Evolutionary conservation across 225 moss, liverwort and hornwort genomes (phyloP), one percentile per base, ranked within the genome.

Genomic region (Ulota crispa): DNA sequence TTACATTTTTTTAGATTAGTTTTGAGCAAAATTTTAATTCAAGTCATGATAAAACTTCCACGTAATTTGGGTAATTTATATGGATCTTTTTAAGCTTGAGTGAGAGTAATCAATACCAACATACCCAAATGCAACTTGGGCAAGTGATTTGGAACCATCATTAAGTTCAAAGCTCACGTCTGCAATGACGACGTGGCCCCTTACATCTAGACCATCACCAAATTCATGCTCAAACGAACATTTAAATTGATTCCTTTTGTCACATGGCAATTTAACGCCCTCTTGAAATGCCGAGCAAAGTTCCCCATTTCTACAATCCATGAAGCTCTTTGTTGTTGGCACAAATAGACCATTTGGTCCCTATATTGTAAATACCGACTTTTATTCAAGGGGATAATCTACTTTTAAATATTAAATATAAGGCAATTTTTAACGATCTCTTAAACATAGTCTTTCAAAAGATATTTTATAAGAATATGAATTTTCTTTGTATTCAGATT

Each of bases 321-420:
- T n/a, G 18, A 68, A 80, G 37, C 18, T 61, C 0, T 16, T 65
- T 31, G 0, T 7, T 26, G 8, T 42, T 15, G 88, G 85, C 26
- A 0, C 26, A 21, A 85, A 83, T 1, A 85, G 77, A 8, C 85
- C 88, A 70, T 85, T 83, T 63, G 85, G 88, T 26, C 88, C 85
- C 85, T 85, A 5, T 1, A 0, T 62, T 28, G 2, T 43, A 43
- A 43, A 42, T 42, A 42, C 47, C 47, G 4, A 14, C 47, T 47
- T 47, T 47, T 47, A 14, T 47, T 47, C 4, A 47, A 47, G 47
- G 0, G 15, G 47, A 47, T 1, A 47, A 47, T 14, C 0, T 16
- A 43, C 13, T 47, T 15, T 4, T 47, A 4, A 47, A 47, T 14
- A 12, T 42, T 1, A 12, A 10, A 0, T 42, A 9, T 42, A 42